These are phyloP conservation scores for Pterulicium gracile DNA, from an alignment of 1,284 basidiomycete species.

Conservation along the genomic window DNA sequence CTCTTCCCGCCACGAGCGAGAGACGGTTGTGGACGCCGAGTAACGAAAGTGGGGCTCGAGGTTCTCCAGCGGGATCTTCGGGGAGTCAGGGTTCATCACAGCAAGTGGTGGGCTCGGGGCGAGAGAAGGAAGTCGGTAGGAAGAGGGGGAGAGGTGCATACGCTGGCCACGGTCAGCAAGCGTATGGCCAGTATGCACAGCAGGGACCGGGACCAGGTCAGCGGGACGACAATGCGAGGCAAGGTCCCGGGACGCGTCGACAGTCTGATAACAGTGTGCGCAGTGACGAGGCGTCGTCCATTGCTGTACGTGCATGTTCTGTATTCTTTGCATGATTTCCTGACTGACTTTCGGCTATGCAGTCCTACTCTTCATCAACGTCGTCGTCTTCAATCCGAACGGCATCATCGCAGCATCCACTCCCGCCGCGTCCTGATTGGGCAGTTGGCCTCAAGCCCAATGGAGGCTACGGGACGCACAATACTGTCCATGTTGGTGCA, in stretches of 20 bases:
- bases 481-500: constrained; percentile 10
- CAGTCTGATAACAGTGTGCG: constrained; percentile 30
- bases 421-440: constrained; percentile 76
- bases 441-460: constrained; percentile 70
- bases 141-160: constrained; percentile 10
- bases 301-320: constrained; percentile 43
- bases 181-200: constrained; percentile 9
- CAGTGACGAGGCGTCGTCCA: constrained; percentile 63
- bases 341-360: constrained; percentile 8
- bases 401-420: constrained; percentile 58
- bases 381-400: constrained; percentile 67
- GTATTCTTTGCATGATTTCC: constrained; percentile 8
- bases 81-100: no score
- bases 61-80: no score
- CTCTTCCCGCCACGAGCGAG: background rate
- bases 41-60: background rate
- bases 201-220: constrained; percentile 31
- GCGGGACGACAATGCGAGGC: constrained; percentile 36
- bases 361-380: constrained; percentile 59
- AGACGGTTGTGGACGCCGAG: constrained; percentile 1
- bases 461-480: background rate
- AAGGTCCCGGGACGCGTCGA: constrained; percentile 39
- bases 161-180: constrained; percentile 8
- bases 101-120: no score
- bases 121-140: constrained; percentile 10